Conservation (phyloP, 2,329 filamentous ascomycete species). For the Alternaria sp. region DNA sequence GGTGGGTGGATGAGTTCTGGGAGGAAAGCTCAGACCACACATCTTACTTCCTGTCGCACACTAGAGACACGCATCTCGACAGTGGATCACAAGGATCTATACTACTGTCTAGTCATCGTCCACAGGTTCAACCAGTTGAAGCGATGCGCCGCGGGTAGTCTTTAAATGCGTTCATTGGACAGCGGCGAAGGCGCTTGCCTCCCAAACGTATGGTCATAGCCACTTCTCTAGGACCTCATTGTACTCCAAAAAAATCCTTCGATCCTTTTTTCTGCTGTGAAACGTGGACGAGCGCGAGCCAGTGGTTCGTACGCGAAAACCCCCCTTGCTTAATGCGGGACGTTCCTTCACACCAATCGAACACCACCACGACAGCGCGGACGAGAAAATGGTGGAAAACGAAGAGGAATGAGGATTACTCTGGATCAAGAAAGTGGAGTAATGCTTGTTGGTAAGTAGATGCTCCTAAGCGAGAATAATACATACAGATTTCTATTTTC, state of each 20-base stretch:
- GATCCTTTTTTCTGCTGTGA: neutral
- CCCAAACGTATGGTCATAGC: no score
- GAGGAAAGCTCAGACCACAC: no score
- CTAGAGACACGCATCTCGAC: neutral
- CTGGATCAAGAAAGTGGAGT: no score
- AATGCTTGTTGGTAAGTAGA: neutral
- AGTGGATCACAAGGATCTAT: neutral
- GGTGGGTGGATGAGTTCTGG: no score
- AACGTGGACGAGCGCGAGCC: neutral
- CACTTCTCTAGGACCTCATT: neutral
- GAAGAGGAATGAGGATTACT: neutral
- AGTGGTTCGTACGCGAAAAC: neutral
- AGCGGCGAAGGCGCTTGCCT: neutral
- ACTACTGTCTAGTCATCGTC: neutral
- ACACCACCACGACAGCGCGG: neutral
- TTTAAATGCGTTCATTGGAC: neutral
- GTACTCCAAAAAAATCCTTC: neutral
- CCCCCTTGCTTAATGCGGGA: slow-evolving; percentile 4
- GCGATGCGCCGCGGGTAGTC: neutral
- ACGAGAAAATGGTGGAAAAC: neutral
- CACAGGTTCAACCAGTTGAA: neutral
- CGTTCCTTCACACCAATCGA: neutral
- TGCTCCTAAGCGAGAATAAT: neutral
- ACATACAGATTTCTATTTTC: neutral
- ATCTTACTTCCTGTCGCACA: neutral